Percentiles rank a stretch among this genome's conserved stretches.
Conservation (phyloP, 176 grass and related monocot species). For the Musa acuminata region DNA sequence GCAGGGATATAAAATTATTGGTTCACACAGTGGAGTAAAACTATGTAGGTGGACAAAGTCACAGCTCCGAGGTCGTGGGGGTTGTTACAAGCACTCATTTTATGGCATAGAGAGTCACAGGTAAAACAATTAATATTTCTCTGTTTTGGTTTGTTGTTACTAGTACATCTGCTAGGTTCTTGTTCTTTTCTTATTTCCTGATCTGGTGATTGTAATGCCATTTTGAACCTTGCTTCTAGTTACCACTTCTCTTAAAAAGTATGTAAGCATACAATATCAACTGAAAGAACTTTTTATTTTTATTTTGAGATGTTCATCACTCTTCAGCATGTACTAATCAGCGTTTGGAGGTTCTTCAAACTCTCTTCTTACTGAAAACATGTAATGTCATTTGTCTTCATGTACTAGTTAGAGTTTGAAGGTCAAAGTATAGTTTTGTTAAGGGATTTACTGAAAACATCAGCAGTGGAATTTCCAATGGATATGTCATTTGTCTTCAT, state of each 20-base stretch:
- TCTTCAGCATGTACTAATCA: background rate
- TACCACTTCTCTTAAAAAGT: background rate
- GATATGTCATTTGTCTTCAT: background rate
- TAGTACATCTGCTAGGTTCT: background rate
- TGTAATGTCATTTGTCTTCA: too few relatives aligned
- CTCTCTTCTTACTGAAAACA: too few relatives aligned
- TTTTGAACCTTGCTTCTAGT: background rate
- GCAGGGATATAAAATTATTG: constrained; percentile 95
- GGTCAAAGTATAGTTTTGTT: too few relatives aligned
- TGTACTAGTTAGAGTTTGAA: too few relatives aligned
- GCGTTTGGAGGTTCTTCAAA: background rate
- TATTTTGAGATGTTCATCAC: background rate
- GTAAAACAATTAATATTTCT: constrained; percentile 15
- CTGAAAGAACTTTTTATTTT: background rate
- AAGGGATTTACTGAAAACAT: background rate
- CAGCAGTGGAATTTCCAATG: background rate
- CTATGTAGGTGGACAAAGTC: constrained; percentile 98
- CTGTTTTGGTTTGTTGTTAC: background rate
- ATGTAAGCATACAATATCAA: too few relatives aligned
- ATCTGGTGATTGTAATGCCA: background rate
- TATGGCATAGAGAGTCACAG: constrained; percentile 99
- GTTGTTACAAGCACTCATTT: constrained; percentile 98
- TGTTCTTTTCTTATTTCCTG: background rate
- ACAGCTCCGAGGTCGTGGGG: constrained; percentile 84
- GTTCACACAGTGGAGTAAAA: constrained; percentile 97